Evolutionary conservation across 2,329 filamentous ascomycete genomes (phyloP).

Genomic region (Thelonectria olida): DNA sequence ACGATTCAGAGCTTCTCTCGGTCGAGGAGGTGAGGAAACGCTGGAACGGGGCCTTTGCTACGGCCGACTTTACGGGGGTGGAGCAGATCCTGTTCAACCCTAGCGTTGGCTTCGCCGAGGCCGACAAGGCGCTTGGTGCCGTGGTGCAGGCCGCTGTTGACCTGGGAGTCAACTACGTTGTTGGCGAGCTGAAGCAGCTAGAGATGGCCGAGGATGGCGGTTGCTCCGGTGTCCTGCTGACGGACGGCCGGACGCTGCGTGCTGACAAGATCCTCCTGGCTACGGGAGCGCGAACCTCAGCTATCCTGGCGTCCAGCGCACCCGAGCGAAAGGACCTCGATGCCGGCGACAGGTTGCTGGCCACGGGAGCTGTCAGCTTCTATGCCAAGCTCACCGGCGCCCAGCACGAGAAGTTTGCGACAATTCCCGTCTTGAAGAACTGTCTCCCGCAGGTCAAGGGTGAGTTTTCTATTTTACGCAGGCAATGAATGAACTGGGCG

Average conservation of each 20-base stretch:
- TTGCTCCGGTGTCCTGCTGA: slow-evolving; percentile 60
- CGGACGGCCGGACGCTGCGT: slow-evolving; percentile 54
- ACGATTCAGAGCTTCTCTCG: slow-evolving; percentile 51
- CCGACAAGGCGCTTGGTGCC: slow-evolving; percentile 63
- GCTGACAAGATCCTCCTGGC: slow-evolving; percentile 64
- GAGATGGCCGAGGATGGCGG: slow-evolving; percentile 55
- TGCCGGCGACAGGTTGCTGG: slow-evolving; percentile 61
- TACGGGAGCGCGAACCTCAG: slow-evolving; percentile 66
- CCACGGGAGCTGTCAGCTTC: slow-evolving; percentile 62
- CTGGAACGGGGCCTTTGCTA: slow-evolving; percentile 66
- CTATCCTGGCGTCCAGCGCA: slow-evolving; percentile 61
- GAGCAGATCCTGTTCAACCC: slow-evolving; percentile 66
- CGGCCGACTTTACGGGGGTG: slow-evolving; percentile 64
- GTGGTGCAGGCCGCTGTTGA: slow-evolving; percentile 62
- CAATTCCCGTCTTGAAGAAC: slow-evolving; percentile 64
- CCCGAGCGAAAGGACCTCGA: slow-evolving; percentile 60
- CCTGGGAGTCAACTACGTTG: slow-evolving; percentile 64
- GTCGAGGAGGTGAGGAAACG: slow-evolving; percentile 62
- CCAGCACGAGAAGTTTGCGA: slow-evolving; percentile 57
- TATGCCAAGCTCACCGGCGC: slow-evolving; percentile 49
- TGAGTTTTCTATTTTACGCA: slow-evolving; percentile 33
- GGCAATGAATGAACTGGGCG: background rate
- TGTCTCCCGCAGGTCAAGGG: slow-evolving; percentile 52
- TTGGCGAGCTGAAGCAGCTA: slow-evolving; percentile 58
- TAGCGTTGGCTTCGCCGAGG: slow-evolving; percentile 67